Evolutionary conservation across 2,329 filamentous ascomycete genomes (phyloP), one percentile per base, ranked within the genome.

Genomic region (Clarireedia paspali): DNA sequence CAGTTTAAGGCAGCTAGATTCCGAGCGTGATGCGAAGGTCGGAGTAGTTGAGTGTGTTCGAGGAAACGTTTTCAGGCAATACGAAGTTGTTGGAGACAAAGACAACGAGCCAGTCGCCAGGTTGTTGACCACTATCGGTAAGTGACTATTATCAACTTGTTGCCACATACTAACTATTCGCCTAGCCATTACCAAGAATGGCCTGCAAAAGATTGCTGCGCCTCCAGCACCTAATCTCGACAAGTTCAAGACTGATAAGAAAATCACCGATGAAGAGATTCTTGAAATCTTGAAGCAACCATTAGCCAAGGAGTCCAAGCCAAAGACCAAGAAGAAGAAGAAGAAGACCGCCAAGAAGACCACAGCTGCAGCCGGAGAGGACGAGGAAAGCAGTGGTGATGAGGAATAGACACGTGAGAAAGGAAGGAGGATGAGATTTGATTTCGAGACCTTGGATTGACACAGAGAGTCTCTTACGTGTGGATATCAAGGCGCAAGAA

Each of bases 1-100:
- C 83, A 95, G 89, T 75, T 80, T 97, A 77, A 84, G 94, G 70
- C 94, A 99, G 77, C 83, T 99, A 60, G 92, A 96, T 61, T 92
- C 97, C 68, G 94, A 99, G 82, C 87, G 92, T 70, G 85, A 91
- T 63, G 94, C 90, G 58, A 88, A 97, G 87, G 87, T 94, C 75
- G 94, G 94, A 69, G 88, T 97, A 57, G 88, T 97, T 57, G 94
- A 99, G 77, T 96, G 92, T 74, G 92, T 97, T 56, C 88, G 94
- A 67, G 85, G 87, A 68, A 91, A 91, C 69, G 89, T 97, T 57
- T 84, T 99, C 73, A 86, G 94, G 66, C 89, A 95, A 75, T 99
- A 99, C 73, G 94, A 99, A 74, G 85, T 96, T 55, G 88, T 95
- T 60, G 92, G 91, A 61, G 92, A 97, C 71, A 92, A 96, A 75